Evolutionary conservation across 331 rosid genomes (phyloP).

Genomic region (Cydonia oblonga): DNA sequence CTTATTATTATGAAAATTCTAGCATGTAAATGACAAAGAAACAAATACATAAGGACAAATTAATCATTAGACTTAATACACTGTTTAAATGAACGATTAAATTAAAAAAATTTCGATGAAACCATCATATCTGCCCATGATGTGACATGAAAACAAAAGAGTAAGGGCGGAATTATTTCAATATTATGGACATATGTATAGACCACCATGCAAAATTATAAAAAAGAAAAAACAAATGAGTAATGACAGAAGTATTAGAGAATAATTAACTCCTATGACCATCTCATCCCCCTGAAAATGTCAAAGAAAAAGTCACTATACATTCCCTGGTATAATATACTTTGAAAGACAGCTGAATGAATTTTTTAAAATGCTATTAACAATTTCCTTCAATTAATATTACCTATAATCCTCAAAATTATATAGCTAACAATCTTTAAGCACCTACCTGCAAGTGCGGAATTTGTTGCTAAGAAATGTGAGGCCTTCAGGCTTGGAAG

Average conservation of each 20-base stretch:
- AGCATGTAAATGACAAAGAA: not conserved
- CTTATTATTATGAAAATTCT: not conserved
- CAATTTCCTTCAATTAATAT: not conserved
- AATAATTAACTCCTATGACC: no score
- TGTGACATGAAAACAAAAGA: no score
- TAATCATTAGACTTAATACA: not conserved
- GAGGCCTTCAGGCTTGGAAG: slow-evolving; percentile 29
- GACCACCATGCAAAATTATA: no score
- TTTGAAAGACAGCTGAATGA: no score
- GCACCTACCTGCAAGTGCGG: slow-evolving; percentile 35
- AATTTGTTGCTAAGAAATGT: slow-evolving; percentile 37
- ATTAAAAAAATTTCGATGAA: no score
- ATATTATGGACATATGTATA: no score
- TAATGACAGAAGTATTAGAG: no score
- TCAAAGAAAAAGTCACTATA: not conserved
- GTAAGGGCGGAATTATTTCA: no score
- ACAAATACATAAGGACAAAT: not conserved
- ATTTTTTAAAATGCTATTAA: no score
- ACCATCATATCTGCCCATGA: no score
- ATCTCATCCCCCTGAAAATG: not conserved
- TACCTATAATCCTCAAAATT: not conserved
- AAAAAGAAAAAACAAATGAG: no score
- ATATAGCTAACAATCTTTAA: not conserved
- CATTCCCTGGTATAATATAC: no score
- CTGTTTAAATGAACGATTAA: not conserved